A percentile compares a stretch with the other conserved stretches of the same genome.
Conservation (phyloP, 768 basidiomycete species). For the Russula virescens region DNA sequence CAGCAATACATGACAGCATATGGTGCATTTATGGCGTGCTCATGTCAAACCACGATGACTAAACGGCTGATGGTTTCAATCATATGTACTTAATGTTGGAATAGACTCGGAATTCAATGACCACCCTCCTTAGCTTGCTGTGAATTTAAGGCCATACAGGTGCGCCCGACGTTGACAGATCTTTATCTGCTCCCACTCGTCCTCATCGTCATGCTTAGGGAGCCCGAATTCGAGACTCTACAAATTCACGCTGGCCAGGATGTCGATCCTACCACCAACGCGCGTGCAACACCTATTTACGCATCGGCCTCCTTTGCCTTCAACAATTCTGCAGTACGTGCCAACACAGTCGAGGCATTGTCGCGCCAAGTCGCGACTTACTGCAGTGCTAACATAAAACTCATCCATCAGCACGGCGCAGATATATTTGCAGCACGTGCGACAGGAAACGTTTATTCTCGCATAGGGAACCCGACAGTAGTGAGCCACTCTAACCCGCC, state of each 20-base stretch:
- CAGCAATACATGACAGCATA: too few species aligned
- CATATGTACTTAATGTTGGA: too few species aligned
- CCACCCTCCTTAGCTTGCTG: too few species aligned
- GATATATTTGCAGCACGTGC: conserved; percentile 57
- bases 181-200: not conserved
- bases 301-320: conserved; percentile 67
- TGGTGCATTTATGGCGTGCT: too few species aligned
- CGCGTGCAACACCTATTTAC: conserved; percentile 75
- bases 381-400: not conserved
- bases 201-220: conserved; percentile 24
- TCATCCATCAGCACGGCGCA: conserved; percentile 50
- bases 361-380: too few species aligned
- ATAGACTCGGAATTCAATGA: too few species aligned
- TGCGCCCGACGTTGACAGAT: not conserved
- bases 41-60: too few species aligned
- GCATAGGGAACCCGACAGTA: conserved; percentile 63
- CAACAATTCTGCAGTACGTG: conserved; percentile 56
- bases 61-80: too few species aligned
- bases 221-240: conserved; percentile 72
- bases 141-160: conserved; percentile 5
- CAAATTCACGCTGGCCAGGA: conserved; percentile 76
- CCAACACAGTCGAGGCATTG: not conserved
- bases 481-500: conserved; percentile 33
- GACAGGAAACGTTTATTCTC: conserved; percentile 60
- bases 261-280: conserved; percentile 58